phyloP scores from a whole-genome alignment of 2,329 filamentous ascomycete species.

The Xylariales sp. region DNA sequence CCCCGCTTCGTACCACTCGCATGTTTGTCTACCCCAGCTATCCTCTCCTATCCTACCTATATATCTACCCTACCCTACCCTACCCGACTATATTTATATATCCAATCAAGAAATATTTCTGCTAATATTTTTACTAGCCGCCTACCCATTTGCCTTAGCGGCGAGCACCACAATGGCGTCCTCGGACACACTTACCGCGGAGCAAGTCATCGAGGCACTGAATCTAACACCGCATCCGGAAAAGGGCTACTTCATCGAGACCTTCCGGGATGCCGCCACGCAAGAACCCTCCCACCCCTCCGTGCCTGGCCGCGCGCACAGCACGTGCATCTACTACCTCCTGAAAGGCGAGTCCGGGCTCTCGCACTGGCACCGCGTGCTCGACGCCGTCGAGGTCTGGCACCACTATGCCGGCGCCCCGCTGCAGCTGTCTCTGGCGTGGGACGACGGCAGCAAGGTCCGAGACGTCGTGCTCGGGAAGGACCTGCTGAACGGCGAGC shows the following conservation, averaged over 20 bases:
- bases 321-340: slow-evolving; percentile 65
- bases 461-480: slow-evolving; percentile 54
- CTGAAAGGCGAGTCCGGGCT: slow-evolving; percentile 57
- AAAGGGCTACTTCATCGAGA: slow-evolving; percentile 62
- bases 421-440: slow-evolving; percentile 57
- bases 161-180: slow-evolving; percentile 6
- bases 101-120: no score
- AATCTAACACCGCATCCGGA: slow-evolving; percentile 58
- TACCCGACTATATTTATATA: no score
- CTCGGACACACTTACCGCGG: slow-evolving; percentile 49
- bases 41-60: no score
- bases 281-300: no score
- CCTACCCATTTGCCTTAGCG: background rate
- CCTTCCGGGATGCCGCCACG: slow-evolving; percentile 54
- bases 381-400: slow-evolving; percentile 62
- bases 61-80: no score
- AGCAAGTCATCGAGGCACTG: slow-evolving; percentile 58
- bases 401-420: slow-evolving; percentile 66
- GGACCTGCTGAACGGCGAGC: slow-evolving; percentile 54
- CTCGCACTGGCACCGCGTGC: slow-evolving; percentile 63
- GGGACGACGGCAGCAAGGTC: slow-evolving; percentile 55
- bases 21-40: no score
- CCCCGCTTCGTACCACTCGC: no score
- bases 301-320: slow-evolving; percentile 52
- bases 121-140: background rate